phyloP scores from a whole-genome alignment of 805 yeast species.

The Schwanniomyces yamadae region DNA sequence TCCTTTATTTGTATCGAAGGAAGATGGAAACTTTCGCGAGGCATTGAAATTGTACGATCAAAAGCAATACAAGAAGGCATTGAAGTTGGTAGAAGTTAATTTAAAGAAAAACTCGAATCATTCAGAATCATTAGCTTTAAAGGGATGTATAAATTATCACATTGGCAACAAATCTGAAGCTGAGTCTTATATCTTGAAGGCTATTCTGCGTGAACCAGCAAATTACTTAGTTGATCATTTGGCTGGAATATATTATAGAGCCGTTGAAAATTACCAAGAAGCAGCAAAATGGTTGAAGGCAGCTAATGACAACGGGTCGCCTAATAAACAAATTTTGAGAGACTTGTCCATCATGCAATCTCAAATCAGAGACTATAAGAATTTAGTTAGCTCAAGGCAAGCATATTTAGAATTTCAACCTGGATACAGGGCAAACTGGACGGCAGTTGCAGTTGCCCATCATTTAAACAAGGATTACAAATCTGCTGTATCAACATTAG shows the following conservation, averaged over 20 bases:
- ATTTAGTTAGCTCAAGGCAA: slow-evolving; percentile 61
- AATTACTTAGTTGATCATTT: slow-evolving; percentile 81
- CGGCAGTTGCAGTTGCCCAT: slow-evolving; percentile 81
- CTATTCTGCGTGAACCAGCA: slow-evolving; percentile 54
- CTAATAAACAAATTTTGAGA: slow-evolving; percentile 73
- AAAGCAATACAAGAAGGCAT: slow-evolving; percentile 83
- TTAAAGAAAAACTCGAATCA: slow-evolving; percentile 74
- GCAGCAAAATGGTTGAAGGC: slow-evolving; percentile 77
- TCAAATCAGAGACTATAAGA: slow-evolving; percentile 73
- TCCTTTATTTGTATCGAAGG: slow-evolving; percentile 52
- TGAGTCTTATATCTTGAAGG: slow-evolving; percentile 56
- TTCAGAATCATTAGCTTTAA: slow-evolving; percentile 80
- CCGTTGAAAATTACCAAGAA: slow-evolving; percentile 64
- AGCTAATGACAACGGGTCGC: slow-evolving; percentile 74
- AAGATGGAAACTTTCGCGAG: slow-evolving; percentile 72
- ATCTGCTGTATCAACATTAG: slow-evolving; percentile 69
- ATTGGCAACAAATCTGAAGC: slow-evolving; percentile 65
- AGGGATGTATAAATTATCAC: slow-evolving; percentile 68
- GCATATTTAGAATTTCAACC: slow-evolving; percentile 68
- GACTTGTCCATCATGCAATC: slow-evolving; percentile 80
- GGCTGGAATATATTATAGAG: slow-evolving; percentile 78
- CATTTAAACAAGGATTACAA: slow-evolving; percentile 66
- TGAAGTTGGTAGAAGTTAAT: slow-evolving; percentile 71
- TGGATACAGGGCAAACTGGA: slow-evolving; percentile 89
- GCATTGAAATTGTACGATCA: slow-evolving; percentile 81